A percentile compares a stretch with the other conserved stretches of the same genome.
Conservation (phyloP, 129 eudicot genomes). For the Heracleum sosnowskyi region DNA sequence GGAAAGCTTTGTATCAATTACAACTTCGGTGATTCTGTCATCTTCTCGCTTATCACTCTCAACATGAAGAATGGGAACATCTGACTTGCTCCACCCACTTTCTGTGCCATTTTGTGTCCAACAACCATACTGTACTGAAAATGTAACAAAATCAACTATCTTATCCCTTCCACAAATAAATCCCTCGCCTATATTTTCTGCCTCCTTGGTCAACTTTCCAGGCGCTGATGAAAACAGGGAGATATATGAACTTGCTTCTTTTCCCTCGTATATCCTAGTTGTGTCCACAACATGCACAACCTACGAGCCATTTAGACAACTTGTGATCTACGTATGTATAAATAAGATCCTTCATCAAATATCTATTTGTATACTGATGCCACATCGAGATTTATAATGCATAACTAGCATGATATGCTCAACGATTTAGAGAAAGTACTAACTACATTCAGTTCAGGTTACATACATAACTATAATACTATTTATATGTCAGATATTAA, state of each 20-base stretch:
- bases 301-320: slow-evolving; percentile 27
- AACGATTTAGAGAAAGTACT: neutral
- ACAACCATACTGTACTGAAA: slow-evolving; percentile 67
- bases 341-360: neutral
- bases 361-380: neutral
- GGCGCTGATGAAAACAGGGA: slow-evolving; percentile 83
- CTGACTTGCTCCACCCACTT: slow-evolving; percentile 60
- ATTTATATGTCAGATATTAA: neutral
- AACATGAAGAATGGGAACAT: slow-evolving; percentile 53
- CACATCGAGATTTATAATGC: neutral
- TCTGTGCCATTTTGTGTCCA: slow-evolving; percentile 34
- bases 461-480: neutral
- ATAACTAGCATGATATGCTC: neutral
- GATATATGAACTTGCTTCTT: slow-evolving; percentile 49
- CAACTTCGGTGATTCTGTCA: slow-evolving; percentile 46
- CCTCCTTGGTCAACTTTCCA: slow-evolving; percentile 69
- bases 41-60: slow-evolving; percentile 41
- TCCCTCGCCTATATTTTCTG: slow-evolving; percentile 61
- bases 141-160: slow-evolving; percentile 71
- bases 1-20: slow-evolving; percentile 56
- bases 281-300: slow-evolving; percentile 96
- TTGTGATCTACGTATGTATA: neutral
- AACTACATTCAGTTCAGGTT: neutral
- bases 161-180: slow-evolving; percentile 75
- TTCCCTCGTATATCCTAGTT: slow-evolving; percentile 32